Base-by-base conservation (phyloP, 78 protist species). In the Guillardia theta region DNA sequence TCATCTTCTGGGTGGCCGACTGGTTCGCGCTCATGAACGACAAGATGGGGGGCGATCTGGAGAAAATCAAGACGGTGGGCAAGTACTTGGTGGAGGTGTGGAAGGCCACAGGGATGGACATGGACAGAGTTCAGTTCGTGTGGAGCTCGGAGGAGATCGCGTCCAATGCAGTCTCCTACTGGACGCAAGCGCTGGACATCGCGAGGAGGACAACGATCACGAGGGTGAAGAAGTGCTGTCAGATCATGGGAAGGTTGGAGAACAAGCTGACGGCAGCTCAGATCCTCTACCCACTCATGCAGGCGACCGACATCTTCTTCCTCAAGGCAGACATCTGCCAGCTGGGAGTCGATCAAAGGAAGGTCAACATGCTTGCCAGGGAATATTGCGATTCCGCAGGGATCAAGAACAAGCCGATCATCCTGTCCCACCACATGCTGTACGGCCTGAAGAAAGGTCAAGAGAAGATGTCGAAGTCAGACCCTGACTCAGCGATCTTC, bases 11-110 rank as follows among this genome's bases (percentile, higher is more conserved):
- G 99, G 99, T 78, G 44, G 93, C 99, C 27, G 99, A 99, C 95
- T 98, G 99, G 99, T 99, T 99, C 83, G 99, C 99, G 43, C 96
- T 98, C 94, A 96, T 99, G 96, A 99, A 99, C 95, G 96, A 99
- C 97, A 99, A 99, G 96, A 97, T 98, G 99, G 99, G 99, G 47
- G 99, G 99, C 48, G 98, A 98, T 43, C 96, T 98, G 45, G 92
- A 94, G 33, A 97, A 97, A 64, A 99, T 99, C 92, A 64, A 97
- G 93, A 24, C 36, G 27, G 98, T 97, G 22, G 99, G 99, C 46
- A 76, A 98, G 95, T 98, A 98, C 96, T 83, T 98, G 95, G 95
- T 98, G 64, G 98, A 98, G 93, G 99, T 99, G 48, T 99, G 99
- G 99, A 99, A 96, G 95, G 99, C 99, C 5, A 95, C 97, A 9